Evolutionary conservation across 306 rosid genomes (phyloP), one percentile per base, ranked within the genome.

Genomic region (Castanea mollissima): DNA sequence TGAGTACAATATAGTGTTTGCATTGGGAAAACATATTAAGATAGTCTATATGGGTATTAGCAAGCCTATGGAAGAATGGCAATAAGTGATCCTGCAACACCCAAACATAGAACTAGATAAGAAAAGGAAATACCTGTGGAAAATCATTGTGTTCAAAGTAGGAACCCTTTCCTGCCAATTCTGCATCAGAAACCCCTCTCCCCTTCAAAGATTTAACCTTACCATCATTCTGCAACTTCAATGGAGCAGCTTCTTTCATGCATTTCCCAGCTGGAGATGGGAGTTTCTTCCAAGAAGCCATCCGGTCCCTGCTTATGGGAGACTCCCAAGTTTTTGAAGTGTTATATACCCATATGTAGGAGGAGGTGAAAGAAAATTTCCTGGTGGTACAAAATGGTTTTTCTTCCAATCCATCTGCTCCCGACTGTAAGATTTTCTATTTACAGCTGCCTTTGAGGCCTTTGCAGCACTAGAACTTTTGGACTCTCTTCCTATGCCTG

Each of bases 121-220:
- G 63, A 55, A 59, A 69, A 76, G 69, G 52, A 76, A 78, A 65
- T 90, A 90, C 98, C 98, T 91, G 99, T 13, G 94, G 91, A 82
- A 92, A 82, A 93, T 95, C 98, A 79, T 93, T 96, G 52, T 95
- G 94, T 84, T 95, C 99, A 1, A 90, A 84, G 84, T 87, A 95
- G 85, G 98, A 91, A 85, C 92, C 91, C 88, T 93, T 95, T 86
- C 99, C 99, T 0, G 93, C 92, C 83, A 95, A 81, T 82, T 88
- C 94, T 15, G 72, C 63, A 55, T 89, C 96, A 79, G 90, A 82
- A 86, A 78, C 71, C 54, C 72, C 82, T 79, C 82, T 89, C 80
- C 69, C 20, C 77, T 93, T 93, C 46, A 82, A 79, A 76, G 88
- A 83, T 82, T 95, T 91, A 73, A 73, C 87, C 81, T 78, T 92